phyloP scores from a whole-genome alignment of 1,284 basidiomycete species.

The Ceratobasidium sp. region DNA sequence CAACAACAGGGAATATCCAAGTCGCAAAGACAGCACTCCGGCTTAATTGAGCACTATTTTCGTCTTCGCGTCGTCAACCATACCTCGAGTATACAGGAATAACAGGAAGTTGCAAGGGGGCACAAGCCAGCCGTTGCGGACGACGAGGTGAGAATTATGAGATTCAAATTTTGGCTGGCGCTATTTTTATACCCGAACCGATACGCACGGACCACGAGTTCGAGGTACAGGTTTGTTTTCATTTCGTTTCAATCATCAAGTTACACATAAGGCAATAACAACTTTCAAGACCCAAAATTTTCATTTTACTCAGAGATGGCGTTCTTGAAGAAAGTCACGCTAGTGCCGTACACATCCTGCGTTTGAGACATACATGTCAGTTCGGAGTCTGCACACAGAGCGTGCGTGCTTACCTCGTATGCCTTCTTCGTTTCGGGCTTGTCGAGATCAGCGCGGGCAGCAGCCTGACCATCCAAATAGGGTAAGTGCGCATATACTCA shows the following conservation, averaged over 20 bases:
- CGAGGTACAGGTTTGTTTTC: conserved; percentile 13
- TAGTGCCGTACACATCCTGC: conserved; percentile 42
- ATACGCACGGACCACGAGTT: conserved; percentile 38
- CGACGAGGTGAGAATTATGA: conserved; percentile 46
- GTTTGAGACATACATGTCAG: background rate
- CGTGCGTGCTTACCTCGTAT: conserved; percentile 62
- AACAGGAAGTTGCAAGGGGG: conserved; percentile 44
- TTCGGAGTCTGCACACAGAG: background rate
- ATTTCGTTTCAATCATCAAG: background rate
- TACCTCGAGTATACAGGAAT: conserved; percentile 37
- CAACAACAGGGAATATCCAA: conserved; percentile 60
- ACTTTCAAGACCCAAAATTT: background rate
- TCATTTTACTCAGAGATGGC: conserved; percentile 11
- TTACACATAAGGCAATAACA: background rate
- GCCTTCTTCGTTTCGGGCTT: conserved; percentile 74
- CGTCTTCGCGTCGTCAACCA: conserved; percentile 43
- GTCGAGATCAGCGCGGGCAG: conserved; percentile 74
- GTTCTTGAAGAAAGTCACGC: conserved; percentile 42
- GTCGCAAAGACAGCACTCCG: conserved; percentile 71
- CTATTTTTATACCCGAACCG: conserved; percentile 27
- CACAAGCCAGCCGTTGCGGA: conserved; percentile 38
- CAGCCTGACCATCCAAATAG: conserved; percentile 67
- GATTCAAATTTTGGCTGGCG: conserved; percentile 3
- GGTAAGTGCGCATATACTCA: conserved; percentile 43
- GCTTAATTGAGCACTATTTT: conserved; percentile 77